Evolutionary conservation across 129 eudicot genomes (phyloP).

Genomic region (Mikania micrantha): DNA sequence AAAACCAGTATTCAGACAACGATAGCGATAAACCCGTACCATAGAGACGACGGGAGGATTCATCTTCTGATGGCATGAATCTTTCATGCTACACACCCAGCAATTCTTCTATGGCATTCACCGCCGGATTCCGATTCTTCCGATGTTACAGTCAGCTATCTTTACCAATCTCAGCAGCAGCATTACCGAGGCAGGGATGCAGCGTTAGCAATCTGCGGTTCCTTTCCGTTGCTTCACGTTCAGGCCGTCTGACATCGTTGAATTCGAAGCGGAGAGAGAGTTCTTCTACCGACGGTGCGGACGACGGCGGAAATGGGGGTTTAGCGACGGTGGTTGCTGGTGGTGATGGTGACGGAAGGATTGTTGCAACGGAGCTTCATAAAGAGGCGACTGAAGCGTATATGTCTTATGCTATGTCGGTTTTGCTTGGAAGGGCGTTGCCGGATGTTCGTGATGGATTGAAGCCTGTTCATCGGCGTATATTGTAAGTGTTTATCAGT

Average conservation of each 20-base stretch:
- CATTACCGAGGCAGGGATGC: conserved; percentile 23
- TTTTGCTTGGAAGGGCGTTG: conserved; percentile 80
- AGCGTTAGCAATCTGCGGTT: conserved; percentile 32
- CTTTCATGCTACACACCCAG: neutral
- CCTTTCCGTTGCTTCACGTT: conserved; percentile 25
- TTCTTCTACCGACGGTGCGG: conserved; percentile 16
- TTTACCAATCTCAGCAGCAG: conserved; percentile 25
- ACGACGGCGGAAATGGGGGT: conserved; percentile 34
- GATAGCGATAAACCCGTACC: conserved; percentile 12
- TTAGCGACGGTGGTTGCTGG: conserved; percentile 10
- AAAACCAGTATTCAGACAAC: conserved; percentile 12
- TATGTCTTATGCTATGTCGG: conserved; percentile 94
- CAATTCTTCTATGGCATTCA: conserved; percentile 45
- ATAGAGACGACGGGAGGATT: neutral
- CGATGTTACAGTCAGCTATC: conserved; percentile 36
- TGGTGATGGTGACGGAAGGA: conserved; percentile 27
- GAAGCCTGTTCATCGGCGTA: conserved; percentile 93
- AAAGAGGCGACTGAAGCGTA: conserved; percentile 96
- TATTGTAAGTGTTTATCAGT: conserved; percentile 44
- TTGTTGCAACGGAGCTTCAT: conserved; percentile 67
- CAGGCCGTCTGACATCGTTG: conserved; percentile 18
- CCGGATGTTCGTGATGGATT: conserved; percentile 96
- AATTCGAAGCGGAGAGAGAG: conserved; percentile 34
- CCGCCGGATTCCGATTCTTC: conserved; percentile 52
- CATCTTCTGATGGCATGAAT: conserved; percentile 41